Evolutionary conservation across 2,329 filamentous ascomycete genomes (phyloP), one percentile per base, ranked within the genome.

Genomic region (Diaporthe helianthi): DNA sequence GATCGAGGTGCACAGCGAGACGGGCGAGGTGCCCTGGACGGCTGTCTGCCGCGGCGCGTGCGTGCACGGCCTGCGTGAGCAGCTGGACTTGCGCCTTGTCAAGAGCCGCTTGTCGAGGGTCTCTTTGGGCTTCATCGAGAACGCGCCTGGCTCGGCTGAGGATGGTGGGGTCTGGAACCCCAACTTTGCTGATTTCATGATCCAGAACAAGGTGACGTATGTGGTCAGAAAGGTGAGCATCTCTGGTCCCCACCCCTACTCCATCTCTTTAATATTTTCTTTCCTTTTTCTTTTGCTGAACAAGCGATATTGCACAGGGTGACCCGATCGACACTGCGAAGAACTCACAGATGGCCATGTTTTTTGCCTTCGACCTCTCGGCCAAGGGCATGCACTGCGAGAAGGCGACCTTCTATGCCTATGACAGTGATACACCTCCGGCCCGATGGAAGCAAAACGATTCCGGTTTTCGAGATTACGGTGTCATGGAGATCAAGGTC

Each of bases 391-490:
- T 1, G 0, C n/a, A 19, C 3, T 19, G 4, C 1, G 13, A 63
- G 10, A 1, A 9, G 4, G 19, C 58, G 4, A 17, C 1, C 0
- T 13, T 63, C 4, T 63, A 33, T 24, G 13, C 29, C 3, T 24
- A 36, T 4, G 41, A 49, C 13, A n/a, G 26, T 3, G 29, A 36
- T 17, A 17, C 26, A 1, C 3, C n/a, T 1, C 58, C 58, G 0
- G 15, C 19, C 0, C 58, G 8, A 3, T 19, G 10, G 2, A 8
- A 24, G 1, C 17, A 0, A 1, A 2, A 1, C 2, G 15, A 26
- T 6, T 1, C 13, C 4, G 26, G 19, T 1, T 49, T 36, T 4
- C 10, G 2, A 2, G 15, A 49, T 6, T 63, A 63, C 13, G 58
- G 58, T 3, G n/a, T 7, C 1, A 63, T 63, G 29, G 1, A 15